A percentile compares a stretch with the other conserved stretches of the same genome.
Evolutionary conservation across 1,139 yeast species (phyloP).

Genomic region (Debaryomyces subglobosus): DNA sequence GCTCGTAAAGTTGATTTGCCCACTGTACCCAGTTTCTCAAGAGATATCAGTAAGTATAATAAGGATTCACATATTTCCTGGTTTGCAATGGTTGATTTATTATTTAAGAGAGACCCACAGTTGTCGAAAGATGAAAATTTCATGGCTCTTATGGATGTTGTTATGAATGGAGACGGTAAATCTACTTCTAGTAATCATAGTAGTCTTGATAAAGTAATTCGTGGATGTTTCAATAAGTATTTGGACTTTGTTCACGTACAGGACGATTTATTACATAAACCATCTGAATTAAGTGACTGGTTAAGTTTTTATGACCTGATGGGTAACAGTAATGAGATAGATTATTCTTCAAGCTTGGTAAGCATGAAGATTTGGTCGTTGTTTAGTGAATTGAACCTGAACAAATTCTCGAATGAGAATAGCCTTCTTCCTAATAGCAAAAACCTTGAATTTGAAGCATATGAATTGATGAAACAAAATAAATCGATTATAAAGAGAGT

Average conservation of each 20-base stretch:
- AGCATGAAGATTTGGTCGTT: slow-evolving; percentile 65
- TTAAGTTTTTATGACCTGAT: slow-evolving; percentile 64
- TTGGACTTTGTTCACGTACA: slow-evolving; percentile 54
- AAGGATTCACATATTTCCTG: slow-evolving; percentile 64
- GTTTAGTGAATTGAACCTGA: slow-evolving; percentile 63
- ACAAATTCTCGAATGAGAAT: slow-evolving; percentile 26
- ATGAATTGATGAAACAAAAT: slow-evolving; percentile 36
- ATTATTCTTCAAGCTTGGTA: slow-evolving; percentile 58
- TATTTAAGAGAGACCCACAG: slow-evolving; percentile 56
- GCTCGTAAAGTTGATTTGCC: slow-evolving; percentile 25
- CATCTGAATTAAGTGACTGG: slow-evolving; percentile 77
- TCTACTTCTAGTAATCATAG: slow-evolving; percentile 49
- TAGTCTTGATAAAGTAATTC: slow-evolving; percentile 62
- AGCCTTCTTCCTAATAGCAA: slow-evolving; percentile 40
- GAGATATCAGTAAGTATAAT: slow-evolving; percentile 18
- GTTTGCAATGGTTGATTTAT: slow-evolving; percentile 58
- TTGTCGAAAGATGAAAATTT: slow-evolving; percentile 52
- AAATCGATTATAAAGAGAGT: slow-evolving; percentile 28
- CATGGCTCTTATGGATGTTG: slow-evolving; percentile 34
- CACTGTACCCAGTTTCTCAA: slow-evolving; percentile 10
- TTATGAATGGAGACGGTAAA: slow-evolving; percentile 41
- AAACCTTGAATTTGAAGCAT: slow-evolving; percentile 47
- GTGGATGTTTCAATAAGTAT: slow-evolving; percentile 74
- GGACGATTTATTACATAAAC: slow-evolving; percentile 66
- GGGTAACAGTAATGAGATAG: slow-evolving; percentile 43